These are phyloP conservation scores for Chaetomium olivaceum DNA, from an alignment of 2,329 filamentous ascomycete species.

Conservation along the genomic window DNA sequence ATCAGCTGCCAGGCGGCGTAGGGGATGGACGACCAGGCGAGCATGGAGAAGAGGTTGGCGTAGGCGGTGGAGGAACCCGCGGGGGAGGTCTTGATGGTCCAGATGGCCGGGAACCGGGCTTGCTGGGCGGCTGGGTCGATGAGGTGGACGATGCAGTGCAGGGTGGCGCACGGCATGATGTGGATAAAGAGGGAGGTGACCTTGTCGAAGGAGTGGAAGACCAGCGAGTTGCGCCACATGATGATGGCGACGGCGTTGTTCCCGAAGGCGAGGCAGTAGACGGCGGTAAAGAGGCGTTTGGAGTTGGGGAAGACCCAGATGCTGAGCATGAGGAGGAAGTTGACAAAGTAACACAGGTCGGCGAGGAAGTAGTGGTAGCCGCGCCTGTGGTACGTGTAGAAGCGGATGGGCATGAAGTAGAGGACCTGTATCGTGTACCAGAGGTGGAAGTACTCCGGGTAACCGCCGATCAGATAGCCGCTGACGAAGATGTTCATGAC, in stretches of 20 bases:
- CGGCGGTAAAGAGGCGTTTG: conserved; percentile 86
- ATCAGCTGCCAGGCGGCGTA: conserved; percentile 90
- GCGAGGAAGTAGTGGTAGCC: conserved; percentile 97
- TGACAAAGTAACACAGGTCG: conserved; percentile 98
- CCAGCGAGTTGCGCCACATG: conserved; percentile 98
- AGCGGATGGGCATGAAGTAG: conserved; percentile 97
- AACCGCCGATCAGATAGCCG: conserved; percentile 86
- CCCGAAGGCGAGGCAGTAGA: conserved; percentile 89
- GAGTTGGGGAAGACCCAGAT: conserved; percentile 90
- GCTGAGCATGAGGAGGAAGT: conserved; percentile 76
- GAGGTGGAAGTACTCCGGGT: conserved; percentile 80
- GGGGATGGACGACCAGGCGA: conserved; percentile 89
- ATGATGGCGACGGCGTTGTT: conserved; percentile 98
- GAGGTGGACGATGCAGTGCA: conserved; percentile 91
- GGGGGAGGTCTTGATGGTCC: conserved; percentile 69
- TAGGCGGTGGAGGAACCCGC: conserved; percentile 79
- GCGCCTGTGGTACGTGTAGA: conserved; percentile 83
- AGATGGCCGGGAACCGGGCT: conserved; percentile 78
- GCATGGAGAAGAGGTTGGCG: conserved; percentile 75
- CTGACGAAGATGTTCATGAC: conserved; percentile 98
- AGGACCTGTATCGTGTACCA: conserved; percentile 88
- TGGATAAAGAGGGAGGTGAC: conserved; percentile 98
- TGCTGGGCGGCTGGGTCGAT: conserved; percentile 65
- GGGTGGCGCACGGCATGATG: conserved; percentile 94
- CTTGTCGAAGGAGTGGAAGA: conserved; percentile 98